phyloP scores from a whole-genome alignment of 768 basidiomycete genomes.

The Myochromella boudieri region DNA sequence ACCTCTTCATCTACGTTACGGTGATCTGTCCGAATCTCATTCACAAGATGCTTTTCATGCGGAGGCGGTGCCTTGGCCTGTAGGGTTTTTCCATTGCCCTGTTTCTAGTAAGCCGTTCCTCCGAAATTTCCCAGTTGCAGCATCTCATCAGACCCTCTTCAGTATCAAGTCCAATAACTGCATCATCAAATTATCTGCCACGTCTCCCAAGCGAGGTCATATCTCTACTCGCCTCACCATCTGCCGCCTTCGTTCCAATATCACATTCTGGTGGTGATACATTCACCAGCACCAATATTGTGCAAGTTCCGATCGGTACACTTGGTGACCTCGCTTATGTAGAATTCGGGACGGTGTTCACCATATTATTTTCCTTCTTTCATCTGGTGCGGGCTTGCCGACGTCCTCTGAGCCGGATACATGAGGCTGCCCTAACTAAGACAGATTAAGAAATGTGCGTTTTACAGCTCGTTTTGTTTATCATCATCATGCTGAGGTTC shows the following conservation, averaged over 20 bases:
- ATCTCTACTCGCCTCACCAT: conserved; percentile 17
- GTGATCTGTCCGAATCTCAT: conserved; percentile 22
- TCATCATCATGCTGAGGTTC: too few relatives aligned
- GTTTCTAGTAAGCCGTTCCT: conserved; percentile 20
- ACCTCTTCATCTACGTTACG: conserved; percentile 50
- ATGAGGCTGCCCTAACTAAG: not conserved
- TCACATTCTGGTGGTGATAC: conserved; percentile 16
- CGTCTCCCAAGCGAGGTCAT: conserved; percentile 15
- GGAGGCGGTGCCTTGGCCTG: conserved; percentile 35
- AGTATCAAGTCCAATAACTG: conserved; percentile 5
- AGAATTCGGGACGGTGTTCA: conserved; percentile 39
- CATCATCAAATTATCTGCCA: conserved; percentile 2
- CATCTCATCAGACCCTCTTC: not conserved
- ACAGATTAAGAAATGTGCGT: conserved; percentile 10
- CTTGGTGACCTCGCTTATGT: conserved; percentile 35
- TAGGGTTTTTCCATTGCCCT: conserved; percentile 38
- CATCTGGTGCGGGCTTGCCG: conserved; percentile 32
- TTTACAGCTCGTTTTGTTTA: too few relatives aligned
- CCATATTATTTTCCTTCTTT: conserved; percentile 37
- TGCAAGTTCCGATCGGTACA: conserved; percentile 37
- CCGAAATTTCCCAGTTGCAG: not conserved
- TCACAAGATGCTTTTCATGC: conserved; percentile 23
- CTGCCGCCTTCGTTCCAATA: conserved; percentile 20
- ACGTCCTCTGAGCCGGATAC: conserved; percentile 18
- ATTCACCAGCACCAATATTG: conserved; percentile 1